Conservation (phyloP, 345 rosid genomes). For the Clausena lansium region DNA sequence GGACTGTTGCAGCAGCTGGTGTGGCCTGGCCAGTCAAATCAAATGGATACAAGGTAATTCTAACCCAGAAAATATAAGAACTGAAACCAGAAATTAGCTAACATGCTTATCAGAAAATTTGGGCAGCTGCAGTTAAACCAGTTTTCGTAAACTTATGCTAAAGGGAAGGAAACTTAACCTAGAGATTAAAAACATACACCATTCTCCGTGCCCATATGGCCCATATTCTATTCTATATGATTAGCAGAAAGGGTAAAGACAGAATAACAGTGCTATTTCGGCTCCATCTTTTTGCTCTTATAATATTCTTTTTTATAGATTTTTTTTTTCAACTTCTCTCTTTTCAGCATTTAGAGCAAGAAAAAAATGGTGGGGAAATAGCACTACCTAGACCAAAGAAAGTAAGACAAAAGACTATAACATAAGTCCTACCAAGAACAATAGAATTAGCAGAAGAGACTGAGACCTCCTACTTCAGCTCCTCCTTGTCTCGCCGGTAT, state of each 20-base stretch:
- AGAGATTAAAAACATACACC: constrained; percentile 21
- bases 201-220: constrained; percentile 19
- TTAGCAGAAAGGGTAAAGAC: constrained; percentile 11
- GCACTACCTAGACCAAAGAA: constrained; percentile 39
- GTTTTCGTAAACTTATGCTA: constrained; percentile 40
- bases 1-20: neutral
- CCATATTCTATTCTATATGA: constrained; percentile 34
- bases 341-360: neutral
- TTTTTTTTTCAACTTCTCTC: neutral
- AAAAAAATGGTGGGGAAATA: constrained; percentile 62
- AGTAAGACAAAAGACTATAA: constrained; percentile 12
- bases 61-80: neutral
- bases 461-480: constrained; percentile 12
- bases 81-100: constrained; percentile 6
- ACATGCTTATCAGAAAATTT: constrained; percentile 30
- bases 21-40: constrained; percentile 10
- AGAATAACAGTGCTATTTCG: constrained; percentile 46
- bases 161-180: constrained; percentile 26
- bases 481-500: constrained; percentile 30
- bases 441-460: neutral
- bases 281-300: constrained; percentile 39
- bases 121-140: constrained; percentile 27
- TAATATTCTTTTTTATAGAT: neutral
- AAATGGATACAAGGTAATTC: neutral
- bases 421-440: constrained; percentile 20